Conservation (phyloP, 2,329 filamentous ascomycete species). For the Xylariales sp. region DNA sequence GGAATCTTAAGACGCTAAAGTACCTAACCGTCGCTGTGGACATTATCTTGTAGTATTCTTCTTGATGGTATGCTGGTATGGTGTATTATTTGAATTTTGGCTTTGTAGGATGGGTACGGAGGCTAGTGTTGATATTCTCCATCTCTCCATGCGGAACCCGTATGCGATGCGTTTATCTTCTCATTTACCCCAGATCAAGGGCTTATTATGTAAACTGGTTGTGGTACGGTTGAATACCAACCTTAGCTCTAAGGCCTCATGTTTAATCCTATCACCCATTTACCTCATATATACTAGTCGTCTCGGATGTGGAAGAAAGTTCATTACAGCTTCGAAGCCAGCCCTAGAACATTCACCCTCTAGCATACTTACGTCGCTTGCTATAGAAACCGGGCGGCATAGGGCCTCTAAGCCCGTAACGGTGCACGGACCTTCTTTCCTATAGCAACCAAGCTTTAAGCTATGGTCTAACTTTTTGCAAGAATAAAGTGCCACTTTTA, state of each 20-base stretch:
- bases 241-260: not conserved
- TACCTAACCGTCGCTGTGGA: no score
- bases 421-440: no score
- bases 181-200: slow-evolving; percentile 41
- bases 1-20: no score
- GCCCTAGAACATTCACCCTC: not conserved
- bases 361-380: no score
- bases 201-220: slow-evolving; percentile 38
- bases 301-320: no score
- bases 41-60: no score
- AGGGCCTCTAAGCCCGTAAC: no score
- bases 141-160: slow-evolving; percentile 19
- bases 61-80: no score
- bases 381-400: no score
- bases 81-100: not conserved
- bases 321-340: no score
- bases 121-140: not conserved
- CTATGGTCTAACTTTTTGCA: slow-evolving; percentile 49
- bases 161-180: slow-evolving; percentile 39
- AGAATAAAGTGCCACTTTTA: slow-evolving; percentile 41
- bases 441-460: slow-evolving; percentile 35
- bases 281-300: not conserved
- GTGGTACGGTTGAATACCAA: slow-evolving; percentile 28
- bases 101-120: slow-evolving; percentile 36
- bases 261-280: not conserved